Evolutionary conservation across 2,329 filamentous ascomycete genomes (phyloP).

Genomic region (Didymosphaeria variabile): DNA sequence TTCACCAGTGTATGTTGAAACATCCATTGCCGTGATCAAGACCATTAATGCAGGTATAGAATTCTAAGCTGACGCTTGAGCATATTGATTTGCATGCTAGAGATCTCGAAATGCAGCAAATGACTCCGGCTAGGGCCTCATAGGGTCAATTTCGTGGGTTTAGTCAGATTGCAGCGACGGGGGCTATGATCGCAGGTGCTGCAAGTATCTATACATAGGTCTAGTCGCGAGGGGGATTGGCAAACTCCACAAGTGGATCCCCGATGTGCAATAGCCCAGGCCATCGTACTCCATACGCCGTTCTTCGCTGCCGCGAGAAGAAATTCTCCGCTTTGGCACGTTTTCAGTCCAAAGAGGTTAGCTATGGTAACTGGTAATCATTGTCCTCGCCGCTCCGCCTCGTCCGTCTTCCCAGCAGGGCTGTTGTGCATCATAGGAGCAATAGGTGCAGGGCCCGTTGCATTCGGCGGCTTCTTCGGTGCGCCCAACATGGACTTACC

Average conservation of each 20-base stretch:
- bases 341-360: too few species aligned
- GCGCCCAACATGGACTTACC: constrained; percentile 28
- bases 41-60: neutral
- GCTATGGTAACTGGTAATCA: neutral
- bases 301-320: too few species aligned
- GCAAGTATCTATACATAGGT: too few species aligned
- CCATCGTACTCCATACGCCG: too few species aligned
- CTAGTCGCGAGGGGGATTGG: too few species aligned
- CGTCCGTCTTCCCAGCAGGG: constrained; percentile 15
- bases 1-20: neutral
- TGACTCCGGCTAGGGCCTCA: too few species aligned
- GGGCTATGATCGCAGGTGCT: too few species aligned
- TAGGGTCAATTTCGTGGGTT: too few species aligned
- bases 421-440: constrained; percentile 31
- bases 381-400: neutral
- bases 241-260: too few species aligned
- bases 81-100: neutral
- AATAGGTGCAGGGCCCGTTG: constrained; percentile 25
- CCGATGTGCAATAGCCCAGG: too few species aligned
- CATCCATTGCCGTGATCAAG: neutral
- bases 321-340: too few species aligned
- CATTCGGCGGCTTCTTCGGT: constrained; percentile 21
- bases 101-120: neutral
- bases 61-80: neutral
- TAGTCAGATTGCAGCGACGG: too few species aligned